Conservation (phyloP, 2,329 filamentous ascomycete genomes). For the Trichoderma simmonsii region DNA sequence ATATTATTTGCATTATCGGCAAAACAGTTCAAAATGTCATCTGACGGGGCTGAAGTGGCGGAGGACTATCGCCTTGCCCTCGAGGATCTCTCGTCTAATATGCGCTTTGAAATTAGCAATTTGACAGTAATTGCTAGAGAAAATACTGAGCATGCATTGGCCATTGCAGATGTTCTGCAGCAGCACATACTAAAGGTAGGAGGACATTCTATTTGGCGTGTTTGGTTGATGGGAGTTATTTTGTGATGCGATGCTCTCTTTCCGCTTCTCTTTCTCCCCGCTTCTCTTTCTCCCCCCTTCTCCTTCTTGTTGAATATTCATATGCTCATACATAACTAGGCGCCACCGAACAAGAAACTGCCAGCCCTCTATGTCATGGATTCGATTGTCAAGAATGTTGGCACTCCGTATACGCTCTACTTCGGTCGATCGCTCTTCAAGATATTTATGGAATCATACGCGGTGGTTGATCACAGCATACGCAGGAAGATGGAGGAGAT, state of each 20-base stretch:
- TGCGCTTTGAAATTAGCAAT: conserved; percentile 94
- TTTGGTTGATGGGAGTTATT: neutral
- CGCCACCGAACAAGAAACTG: conserved; percentile 81
- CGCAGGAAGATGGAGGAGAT: conserved; percentile 94
- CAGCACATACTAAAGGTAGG: conserved; percentile 94
- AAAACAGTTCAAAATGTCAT: conserved; percentile 41
- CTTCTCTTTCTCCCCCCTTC: neutral
- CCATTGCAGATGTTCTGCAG: conserved; percentile 85
- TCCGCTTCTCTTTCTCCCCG: neutral
- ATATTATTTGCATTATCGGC: conserved; percentile 8
- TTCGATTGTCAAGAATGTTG: conserved; percentile 97
- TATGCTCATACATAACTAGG: conserved; percentile 56
- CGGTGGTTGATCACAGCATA: conserved; percentile 76
- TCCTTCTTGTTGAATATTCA: neutral
- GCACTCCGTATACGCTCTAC: conserved; percentile 94
- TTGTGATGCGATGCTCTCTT: neutral
- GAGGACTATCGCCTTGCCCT: conserved; percentile 92
- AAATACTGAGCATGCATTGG: conserved; percentile 91
- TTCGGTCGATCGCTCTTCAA: conserved; percentile 87
- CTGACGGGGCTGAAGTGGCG: conserved; percentile 76
- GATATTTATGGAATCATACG: conserved; percentile 96
- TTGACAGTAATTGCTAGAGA: conserved; percentile 96
- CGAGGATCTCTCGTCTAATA: conserved; percentile 86
- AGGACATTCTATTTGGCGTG: neutral
- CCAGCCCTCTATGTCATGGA: conserved; percentile 97